Conservation (phyloP, 2,329 filamentous ascomycete species). For the Fusarium sp. region DNA sequence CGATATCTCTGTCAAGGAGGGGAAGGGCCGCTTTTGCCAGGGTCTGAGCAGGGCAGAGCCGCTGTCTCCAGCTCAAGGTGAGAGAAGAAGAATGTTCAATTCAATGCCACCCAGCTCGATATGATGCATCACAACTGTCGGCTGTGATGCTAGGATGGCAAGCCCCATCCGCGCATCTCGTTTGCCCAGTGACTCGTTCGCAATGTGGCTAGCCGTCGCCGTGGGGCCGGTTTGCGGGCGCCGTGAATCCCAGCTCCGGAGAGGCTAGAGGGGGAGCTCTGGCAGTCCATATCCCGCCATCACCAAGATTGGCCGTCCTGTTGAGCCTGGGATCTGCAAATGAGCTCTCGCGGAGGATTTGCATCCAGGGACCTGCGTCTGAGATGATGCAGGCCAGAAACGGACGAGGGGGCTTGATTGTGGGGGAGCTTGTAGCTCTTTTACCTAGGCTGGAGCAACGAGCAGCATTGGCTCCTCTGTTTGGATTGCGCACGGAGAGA, state of each 20-base stretch:
- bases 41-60: constrained; percentile 9
- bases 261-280: constrained; percentile 22
- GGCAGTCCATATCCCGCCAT: constrained; percentile 19
- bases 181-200: constrained; percentile 32
- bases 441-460: constrained; percentile 15
- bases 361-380: constrained; percentile 41
- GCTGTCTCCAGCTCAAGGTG: constrained; percentile 3
- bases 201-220: constrained; percentile 39
- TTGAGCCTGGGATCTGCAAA: constrained; percentile 34
- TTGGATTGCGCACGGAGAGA: constrained; percentile 10
- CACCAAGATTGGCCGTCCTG: constrained; percentile 20
- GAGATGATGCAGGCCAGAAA: constrained; percentile 27
- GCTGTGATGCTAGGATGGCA: constrained; percentile 4
- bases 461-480: constrained; percentile 30
- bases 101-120: background rate
- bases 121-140: constrained; percentile 14
- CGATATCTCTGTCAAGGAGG: constrained; percentile 31
- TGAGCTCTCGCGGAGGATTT: constrained; percentile 33
- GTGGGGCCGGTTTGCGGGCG: constrained; percentile 26
- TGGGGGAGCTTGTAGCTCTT: constrained; percentile 26
- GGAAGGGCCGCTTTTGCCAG: constrained; percentile 26
- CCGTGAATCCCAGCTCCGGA: constrained; percentile 1
- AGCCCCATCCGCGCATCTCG: constrained; percentile 11
- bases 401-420: constrained; percentile 17
- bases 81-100: background rate